Evolutionary conservation across 2,329 filamentous ascomycete species (phyloP), one percentile per base, ranked within the genome.

Genomic region (Cercospora sojina): DNA sequence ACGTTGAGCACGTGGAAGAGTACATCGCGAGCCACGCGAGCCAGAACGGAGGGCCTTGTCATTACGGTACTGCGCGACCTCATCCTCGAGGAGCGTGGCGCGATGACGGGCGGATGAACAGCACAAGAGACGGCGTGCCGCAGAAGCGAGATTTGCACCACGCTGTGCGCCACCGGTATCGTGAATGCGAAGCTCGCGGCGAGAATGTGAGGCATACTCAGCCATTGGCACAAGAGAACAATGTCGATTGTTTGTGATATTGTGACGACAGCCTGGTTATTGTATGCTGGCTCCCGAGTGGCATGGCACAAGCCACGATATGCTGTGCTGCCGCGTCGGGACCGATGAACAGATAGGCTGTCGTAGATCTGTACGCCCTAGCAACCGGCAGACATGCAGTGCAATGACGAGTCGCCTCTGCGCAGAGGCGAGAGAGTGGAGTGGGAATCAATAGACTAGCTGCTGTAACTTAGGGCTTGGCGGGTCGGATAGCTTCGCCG

Each of bases 61-160:
- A 49, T 49, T 49, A 23, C 43, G 43, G 43, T 49, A 49, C 35
- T 49, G 18, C 20, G 18, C 18, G 43, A 49, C 41, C 10, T 23
- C 41, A 47, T 47, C 41, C 18, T 47, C 41, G 41, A 47, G 41
- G 41, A 47, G 35, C 35, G 35, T 41, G 35, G 35, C 35, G 35
- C 35, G 35, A 51, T 51, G 47, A 51, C 20, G 47, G 47, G 20
- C 20, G 47, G 25, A 51, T 27, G 47, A 51, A 27, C 47, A 51
- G 25, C 20, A 27, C 25, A 16, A 27, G 51, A 29, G 51, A 29
- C 20, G 51, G 20, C 13, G 25, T n/a, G 16, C 29, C n/a, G 57
- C 31, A 47, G 57, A 59, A 59, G 57, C 57, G 57, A 59, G 20
- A 59, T 59, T 59, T 59, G 57, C 57, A 59, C 57, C 57, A 59